phyloP scores from a whole-genome alignment of 1,139 yeast genomes.

The Protomyces gravidus region DNA sequence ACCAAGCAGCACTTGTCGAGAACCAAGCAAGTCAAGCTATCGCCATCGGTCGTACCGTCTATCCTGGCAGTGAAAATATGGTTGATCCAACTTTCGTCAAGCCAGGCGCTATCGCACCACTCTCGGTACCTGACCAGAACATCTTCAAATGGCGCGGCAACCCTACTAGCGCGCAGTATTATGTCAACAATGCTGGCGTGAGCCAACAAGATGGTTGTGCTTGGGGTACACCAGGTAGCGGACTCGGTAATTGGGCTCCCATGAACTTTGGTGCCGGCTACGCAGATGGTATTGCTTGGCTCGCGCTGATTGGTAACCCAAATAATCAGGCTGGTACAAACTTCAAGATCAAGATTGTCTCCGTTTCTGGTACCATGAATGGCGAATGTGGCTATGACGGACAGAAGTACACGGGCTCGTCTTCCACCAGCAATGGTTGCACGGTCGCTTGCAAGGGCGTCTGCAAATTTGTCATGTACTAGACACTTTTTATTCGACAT shows the following conservation, averaged over 20 bases:
- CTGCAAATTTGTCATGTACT: constrained; percentile 12
- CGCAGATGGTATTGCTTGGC: constrained; percentile 71
- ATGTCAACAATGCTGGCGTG: constrained; percentile 95
- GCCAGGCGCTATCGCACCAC: constrained; percentile 61
- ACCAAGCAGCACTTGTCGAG: constrained; percentile 60
- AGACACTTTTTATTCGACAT: constrained; percentile 29
- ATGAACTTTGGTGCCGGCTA: constrained; percentile 90
- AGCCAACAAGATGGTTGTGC: constrained; percentile 81
- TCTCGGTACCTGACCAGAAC: constrained; percentile 74
- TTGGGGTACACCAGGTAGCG: constrained; percentile 80
- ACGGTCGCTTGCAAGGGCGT: constrained; percentile 50
- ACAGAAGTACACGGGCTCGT: constrained; percentile 62
- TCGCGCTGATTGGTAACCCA: constrained; percentile 72
- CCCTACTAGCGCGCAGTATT: constrained; percentile 86
- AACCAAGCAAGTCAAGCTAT: constrained; percentile 61
- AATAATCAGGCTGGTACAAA: constrained; percentile 73
- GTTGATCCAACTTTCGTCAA: constrained; percentile 78
- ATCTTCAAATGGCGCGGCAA: constrained; percentile 75
- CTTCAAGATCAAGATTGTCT: constrained; percentile 81
- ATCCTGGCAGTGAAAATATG: constrained; percentile 99
- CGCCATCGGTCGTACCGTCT: constrained; percentile 94
- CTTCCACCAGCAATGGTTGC: constrained; percentile 36
- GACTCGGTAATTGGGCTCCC: constrained; percentile 98
- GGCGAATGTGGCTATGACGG: constrained; percentile 79
- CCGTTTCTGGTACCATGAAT: constrained; percentile 56